Conservation (phyloP, 805 yeast species). For the Sungouiella blattae region DNA sequence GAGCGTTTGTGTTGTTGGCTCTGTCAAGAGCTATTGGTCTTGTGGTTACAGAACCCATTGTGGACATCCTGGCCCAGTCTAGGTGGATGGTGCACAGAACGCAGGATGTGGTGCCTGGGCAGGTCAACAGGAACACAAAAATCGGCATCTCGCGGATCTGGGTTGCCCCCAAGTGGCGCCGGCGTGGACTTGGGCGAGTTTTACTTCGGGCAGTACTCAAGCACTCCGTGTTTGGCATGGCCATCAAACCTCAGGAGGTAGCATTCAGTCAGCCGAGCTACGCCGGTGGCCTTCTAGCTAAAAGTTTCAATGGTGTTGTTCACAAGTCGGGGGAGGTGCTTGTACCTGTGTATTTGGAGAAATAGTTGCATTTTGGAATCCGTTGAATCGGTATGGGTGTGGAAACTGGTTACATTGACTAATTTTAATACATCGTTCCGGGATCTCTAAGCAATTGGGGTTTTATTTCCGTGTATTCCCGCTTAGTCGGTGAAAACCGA, state of each 20-base stretch:
- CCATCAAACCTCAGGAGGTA: conserved; percentile 39
- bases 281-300: conserved; percentile 60
- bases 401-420: too few relatives aligned
- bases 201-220: conserved; percentile 43
- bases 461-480: too few relatives aligned
- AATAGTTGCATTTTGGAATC: neutral
- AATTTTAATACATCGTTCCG: too few relatives aligned
- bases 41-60: conserved; percentile 48
- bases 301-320: conserved; percentile 48
- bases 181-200: conserved; percentile 46
- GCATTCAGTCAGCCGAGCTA: conserved; percentile 76
- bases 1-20: conserved; percentile 48
- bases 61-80: conserved; percentile 32
- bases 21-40: conserved; percentile 51
- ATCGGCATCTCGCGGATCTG: conserved; percentile 42
- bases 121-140: conserved; percentile 29
- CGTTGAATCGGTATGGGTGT: too few relatives aligned
- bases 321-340: conserved; percentile 52
- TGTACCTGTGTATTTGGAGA: conserved; percentile 47
- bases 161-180: conserved; percentile 45
- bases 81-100: conserved; percentile 59
- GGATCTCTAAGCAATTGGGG: too few relatives aligned
- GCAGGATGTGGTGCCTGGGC: conserved; percentile 48
- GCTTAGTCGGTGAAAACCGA: conserved; percentile 16
- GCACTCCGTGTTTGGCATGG: conserved; percentile 48